Conservation (phyloP, 768 basidiomycete genomes). For the Dioszegia crocea region DNA sequence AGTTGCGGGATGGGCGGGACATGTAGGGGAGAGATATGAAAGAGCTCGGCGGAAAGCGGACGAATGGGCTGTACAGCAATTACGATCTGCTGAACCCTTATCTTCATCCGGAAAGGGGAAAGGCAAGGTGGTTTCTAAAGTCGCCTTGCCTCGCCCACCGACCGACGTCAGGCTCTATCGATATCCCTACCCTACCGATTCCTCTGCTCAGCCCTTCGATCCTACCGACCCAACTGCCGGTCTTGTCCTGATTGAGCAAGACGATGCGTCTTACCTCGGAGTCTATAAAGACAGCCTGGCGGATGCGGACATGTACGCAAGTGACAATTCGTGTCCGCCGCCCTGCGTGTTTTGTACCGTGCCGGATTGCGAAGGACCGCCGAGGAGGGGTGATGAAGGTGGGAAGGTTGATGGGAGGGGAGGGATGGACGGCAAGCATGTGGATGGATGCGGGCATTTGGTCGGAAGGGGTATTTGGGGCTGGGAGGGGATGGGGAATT, state of each 20-base stretch:
- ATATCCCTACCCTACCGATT: conserved; percentile 37
- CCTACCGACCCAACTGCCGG: conserved; percentile 18
- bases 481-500: conserved; percentile 18
- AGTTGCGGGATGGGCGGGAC: conserved; percentile 43
- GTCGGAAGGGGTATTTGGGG: conserved; percentile 43
- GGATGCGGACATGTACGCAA: conserved; percentile 27
- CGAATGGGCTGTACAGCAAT: conserved; percentile 34
- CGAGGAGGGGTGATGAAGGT: conserved; percentile 43
- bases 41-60: conserved; percentile 42
- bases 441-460: conserved; percentile 44
- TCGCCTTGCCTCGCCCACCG: conserved; percentile 24
- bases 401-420: conserved; percentile 44
- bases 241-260: conserved; percentile 35
- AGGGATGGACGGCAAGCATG: conserved; percentile 41
- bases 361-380: conserved; percentile 47
- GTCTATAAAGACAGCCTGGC: conserved; percentile 35
- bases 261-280: conserved; percentile 29
- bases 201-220: not conserved
- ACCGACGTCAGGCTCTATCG: conserved; percentile 41
- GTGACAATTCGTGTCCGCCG: conserved; percentile 16
- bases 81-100: not conserved
- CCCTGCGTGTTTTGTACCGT: conserved; percentile 41
- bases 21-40: conserved; percentile 46
- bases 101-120: conserved; percentile 14
- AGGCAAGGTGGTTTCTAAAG: not conserved